These are phyloP conservation scores for Trichopus zeylanicus DNA, from an alignment of 116 monocot genomes.

Conservation along the genomic window DNA sequence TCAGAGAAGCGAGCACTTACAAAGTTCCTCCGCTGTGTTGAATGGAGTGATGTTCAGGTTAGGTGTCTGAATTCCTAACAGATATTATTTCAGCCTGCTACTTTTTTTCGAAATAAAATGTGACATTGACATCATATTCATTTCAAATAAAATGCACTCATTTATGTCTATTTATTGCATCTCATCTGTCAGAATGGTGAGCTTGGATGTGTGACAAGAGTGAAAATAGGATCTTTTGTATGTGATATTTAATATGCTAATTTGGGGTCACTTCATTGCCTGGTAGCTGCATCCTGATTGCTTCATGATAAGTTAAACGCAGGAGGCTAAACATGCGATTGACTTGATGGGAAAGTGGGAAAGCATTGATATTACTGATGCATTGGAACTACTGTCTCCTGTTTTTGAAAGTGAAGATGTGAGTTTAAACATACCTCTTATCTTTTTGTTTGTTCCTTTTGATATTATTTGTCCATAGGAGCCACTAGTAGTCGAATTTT, in stretches of 20 bases:
- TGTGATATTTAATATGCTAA: not conserved
- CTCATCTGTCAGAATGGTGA: too few relatives aligned
- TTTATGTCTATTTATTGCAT: too few relatives aligned
- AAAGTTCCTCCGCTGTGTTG: slow-evolving; percentile 93
- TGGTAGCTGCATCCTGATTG: not conserved
- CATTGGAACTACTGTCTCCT: slow-evolving; percentile 89
- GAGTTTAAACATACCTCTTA: slow-evolving; percentile 18
- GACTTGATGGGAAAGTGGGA: slow-evolving; percentile 95
- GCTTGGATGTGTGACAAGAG: too few relatives aligned
- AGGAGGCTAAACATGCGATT: slow-evolving; percentile 98
- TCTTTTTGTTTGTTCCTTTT: slow-evolving; percentile 5
- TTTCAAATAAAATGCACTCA: too few relatives aligned
- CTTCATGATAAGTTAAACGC: not conserved
- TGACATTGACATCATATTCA: too few relatives aligned
- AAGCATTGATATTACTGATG: slow-evolving; percentile 88
- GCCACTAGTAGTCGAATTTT: too few relatives aligned
- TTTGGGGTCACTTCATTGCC: not conserved
- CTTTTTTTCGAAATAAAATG: not conserved
- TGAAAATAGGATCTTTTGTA: too few relatives aligned
- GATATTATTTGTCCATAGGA: not conserved
- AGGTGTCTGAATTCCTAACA: slow-evolving; percentile 7
- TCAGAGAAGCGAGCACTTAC: slow-evolving; percentile 97
- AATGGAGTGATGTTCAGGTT: slow-evolving; percentile 99
- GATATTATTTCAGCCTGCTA: too few relatives aligned
- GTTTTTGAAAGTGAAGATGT: slow-evolving; percentile 92